These are phyloP conservation scores for Haberlea rhodopensis DNA, from an alignment of 257 asterid genomes.

Conservation along the genomic window DNA sequence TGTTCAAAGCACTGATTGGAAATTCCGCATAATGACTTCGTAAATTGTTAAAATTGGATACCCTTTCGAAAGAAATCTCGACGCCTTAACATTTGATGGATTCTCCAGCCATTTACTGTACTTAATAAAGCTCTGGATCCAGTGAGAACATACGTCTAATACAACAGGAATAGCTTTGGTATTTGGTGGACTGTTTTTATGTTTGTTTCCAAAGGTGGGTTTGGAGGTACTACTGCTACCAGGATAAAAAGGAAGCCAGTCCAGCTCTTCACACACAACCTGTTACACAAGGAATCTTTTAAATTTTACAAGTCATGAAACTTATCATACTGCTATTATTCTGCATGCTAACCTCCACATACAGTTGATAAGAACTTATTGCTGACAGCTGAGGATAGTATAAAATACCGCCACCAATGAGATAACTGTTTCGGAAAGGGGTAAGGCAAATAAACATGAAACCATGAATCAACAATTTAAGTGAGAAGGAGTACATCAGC, in stretches of 20 bases:
- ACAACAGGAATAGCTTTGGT: constrained; percentile 73
- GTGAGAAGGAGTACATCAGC: constrained; percentile 22
- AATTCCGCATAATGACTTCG: constrained; percentile 19
- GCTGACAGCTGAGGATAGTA: constrained; percentile 96
- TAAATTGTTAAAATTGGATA: constrained; percentile 35
- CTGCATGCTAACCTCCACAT: constrained; percentile 90
- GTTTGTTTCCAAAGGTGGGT: constrained; percentile 51
- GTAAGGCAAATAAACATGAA: constrained; percentile 9
- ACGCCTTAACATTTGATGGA: constrained; percentile 84
- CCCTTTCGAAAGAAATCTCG: constrained; percentile 89
- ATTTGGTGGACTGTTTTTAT: constrained; percentile 58
- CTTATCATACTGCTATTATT: constrained; percentile 25
- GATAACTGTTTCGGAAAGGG: constrained; percentile 56
- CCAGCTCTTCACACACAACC: constrained; percentile 99
- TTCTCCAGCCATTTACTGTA: constrained; percentile 90
- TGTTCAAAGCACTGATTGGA: constrained; percentile 6
- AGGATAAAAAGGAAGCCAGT: constrained; percentile 96
- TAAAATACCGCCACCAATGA: constrained; percentile 90
- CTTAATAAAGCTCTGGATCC: constrained; percentile 90
- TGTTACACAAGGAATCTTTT: constrained; percentile 34
- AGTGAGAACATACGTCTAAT: constrained; percentile 83
- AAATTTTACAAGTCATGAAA: constrained; percentile 27
- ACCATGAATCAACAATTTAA: background rate
- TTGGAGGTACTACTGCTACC: constrained; percentile 53
- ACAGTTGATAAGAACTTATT: constrained; percentile 96